Percentiles rank a stretch among this genome's conserved stretches.
phyloP scores from a whole-genome alignment of 2,329 filamentous ascomycete species.

The Colletotrichum magnum region DNA sequence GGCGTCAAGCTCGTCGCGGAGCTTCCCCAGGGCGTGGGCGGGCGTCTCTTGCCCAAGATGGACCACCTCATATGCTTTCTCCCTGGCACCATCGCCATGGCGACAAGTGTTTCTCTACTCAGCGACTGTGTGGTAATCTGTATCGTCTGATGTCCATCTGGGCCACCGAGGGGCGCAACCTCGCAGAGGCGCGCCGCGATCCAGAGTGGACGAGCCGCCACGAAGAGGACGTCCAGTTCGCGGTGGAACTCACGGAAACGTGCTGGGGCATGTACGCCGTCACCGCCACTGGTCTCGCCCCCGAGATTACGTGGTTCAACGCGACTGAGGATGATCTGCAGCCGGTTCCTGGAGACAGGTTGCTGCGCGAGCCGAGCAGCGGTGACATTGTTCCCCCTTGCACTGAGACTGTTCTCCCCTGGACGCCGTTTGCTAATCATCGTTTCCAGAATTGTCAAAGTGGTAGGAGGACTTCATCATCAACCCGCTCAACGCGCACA shows the following conservation, averaged over 20 bases:
- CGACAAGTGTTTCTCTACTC: conserved; percentile 43
- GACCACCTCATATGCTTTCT: conserved; percentile 98
- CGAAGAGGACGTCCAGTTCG: conserved; percentile 88
- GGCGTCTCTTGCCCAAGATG: conserved; percentile 86
- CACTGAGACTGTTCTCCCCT: not conserved
- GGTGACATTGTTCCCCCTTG: not conserved
- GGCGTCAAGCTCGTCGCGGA: conserved; percentile 91
- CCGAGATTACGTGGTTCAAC: conserved; percentile 93
- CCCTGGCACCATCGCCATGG: conserved; percentile 93
- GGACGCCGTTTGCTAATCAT: not conserved
- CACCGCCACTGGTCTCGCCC: conserved; percentile 88
- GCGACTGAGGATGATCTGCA: conserved; percentile 70
- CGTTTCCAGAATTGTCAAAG: conserved; percentile 42
- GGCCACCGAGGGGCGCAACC: conserved; percentile 82
- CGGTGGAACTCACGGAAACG: conserved; percentile 91
- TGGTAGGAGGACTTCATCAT: conserved; percentile 89
- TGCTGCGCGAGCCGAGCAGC: not conserved
- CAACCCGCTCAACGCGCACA: conserved; percentile 77
- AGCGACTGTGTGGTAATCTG: not conserved
- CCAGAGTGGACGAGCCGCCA: conserved; percentile 81
- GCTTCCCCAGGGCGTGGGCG: conserved; percentile 79
- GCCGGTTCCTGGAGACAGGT: conserved; percentile 56
- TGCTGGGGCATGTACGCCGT: conserved; percentile 98
- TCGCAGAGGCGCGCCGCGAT: conserved; percentile 80
- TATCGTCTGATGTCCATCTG: conserved; percentile 40